A percentile compares a stretch with the other conserved stretches of the same genome.
Conservation (phyloP, 2,329 filamentous ascomycete genomes). For the Aureobasidium pullulans region DNA sequence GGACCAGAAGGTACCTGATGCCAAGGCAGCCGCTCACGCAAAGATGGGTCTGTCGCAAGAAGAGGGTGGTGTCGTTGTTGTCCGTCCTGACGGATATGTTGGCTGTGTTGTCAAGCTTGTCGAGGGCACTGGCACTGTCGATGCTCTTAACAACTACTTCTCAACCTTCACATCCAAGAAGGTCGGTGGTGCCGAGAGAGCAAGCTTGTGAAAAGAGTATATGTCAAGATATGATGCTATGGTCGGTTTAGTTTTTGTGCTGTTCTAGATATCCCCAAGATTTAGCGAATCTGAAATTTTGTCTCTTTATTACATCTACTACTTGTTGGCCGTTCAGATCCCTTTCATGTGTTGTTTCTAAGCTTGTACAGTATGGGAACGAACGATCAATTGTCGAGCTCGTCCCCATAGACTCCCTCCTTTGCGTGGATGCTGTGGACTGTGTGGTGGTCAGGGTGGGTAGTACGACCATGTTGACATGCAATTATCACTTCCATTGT, state of each 20-base stretch:
- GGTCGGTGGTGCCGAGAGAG: conserved; percentile 27
- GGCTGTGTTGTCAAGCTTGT: conserved; percentile 65
- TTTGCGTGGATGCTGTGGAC: no score
- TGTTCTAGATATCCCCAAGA: conserved; percentile 2
- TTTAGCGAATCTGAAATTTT: not conserved
- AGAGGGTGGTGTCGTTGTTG: conserved; percentile 71
- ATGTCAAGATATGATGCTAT: not conserved
- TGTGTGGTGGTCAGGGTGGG: no score
- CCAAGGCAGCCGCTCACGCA: conserved; percentile 68
- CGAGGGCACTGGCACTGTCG: conserved; percentile 70
- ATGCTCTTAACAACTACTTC: conserved; percentile 82
- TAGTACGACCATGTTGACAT: no score
- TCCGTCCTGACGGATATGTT: conserved; percentile 81
- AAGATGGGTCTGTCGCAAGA: conserved; percentile 77
- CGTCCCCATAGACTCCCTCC: no score
- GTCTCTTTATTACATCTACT: not conserved
- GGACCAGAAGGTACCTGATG: conserved; percentile 62
- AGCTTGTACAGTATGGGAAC: no score
- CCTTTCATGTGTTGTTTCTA: not conserved
- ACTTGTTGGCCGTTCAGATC: no score
- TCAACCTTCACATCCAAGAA: conserved; percentile 61
- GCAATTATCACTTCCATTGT: no score
- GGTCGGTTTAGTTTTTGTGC: not conserved
- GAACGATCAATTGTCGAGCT: no score
- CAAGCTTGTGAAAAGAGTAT: conserved; percentile 19